Evolutionary conservation across 1,284 basidiomycete species (phyloP).

Genomic region (Coniferiporia weirii): DNA sequence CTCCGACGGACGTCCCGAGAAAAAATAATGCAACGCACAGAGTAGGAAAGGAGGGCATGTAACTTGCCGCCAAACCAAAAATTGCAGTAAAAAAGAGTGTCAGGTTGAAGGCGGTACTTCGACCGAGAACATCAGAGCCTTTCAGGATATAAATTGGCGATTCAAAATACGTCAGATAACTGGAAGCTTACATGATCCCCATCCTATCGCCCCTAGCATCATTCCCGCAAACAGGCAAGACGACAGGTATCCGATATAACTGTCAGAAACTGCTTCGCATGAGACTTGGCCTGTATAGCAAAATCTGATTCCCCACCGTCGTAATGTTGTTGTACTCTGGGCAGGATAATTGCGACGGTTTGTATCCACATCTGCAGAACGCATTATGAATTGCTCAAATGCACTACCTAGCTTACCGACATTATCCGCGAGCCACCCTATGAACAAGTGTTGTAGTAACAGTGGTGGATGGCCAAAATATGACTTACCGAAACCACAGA

Average conservation of each 20-base stretch:
- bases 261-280: slow-evolving; percentile 57
- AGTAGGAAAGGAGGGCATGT: slow-evolving; percentile 65
- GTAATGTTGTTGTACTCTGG: slow-evolving; percentile 87
- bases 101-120: slow-evolving; percentile 86
- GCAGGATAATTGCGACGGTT: slow-evolving; percentile 85
- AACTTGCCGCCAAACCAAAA: slow-evolving; percentile 82
- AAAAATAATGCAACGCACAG: slow-evolving; percentile 82
- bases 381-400: slow-evolving; percentile 27
- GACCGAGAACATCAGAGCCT: slow-evolving; percentile 77
- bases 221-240: slow-evolving; percentile 87
- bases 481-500: slow-evolving; percentile 80
- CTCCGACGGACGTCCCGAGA: slow-evolving; percentile 88
- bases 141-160: background rate
- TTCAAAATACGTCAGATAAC: background rate
- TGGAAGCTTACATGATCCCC: slow-evolving; percentile 74
- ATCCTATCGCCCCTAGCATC: slow-evolving; percentile 93
- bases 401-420: slow-evolving; percentile 37
- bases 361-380: slow-evolving; percentile 80
- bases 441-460: background rate
- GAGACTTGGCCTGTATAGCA: slow-evolving; percentile 11
- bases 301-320: slow-evolving; percentile 40
- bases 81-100: slow-evolving; percentile 88
- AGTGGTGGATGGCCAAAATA: background rate
- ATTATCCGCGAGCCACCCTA: slow-evolving; percentile 85
- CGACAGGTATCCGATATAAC: slow-evolving; percentile 69